phyloP scores from a whole-genome alignment of 495 filamentous ascomycete species.

The Penicillium robsamsonii region DNA sequence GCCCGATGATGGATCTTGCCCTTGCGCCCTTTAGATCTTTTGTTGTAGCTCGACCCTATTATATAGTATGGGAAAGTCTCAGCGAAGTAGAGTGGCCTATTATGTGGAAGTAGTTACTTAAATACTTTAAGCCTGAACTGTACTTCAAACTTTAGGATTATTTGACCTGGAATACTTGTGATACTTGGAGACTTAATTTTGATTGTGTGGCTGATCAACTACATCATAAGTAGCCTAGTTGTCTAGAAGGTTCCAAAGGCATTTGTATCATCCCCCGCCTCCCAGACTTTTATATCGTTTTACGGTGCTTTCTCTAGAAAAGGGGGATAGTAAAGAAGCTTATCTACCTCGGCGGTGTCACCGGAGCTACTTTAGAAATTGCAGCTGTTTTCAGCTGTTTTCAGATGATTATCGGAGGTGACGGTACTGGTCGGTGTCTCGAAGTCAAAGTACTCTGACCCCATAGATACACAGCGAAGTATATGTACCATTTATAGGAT shows the following conservation, averaged over 20 bases:
- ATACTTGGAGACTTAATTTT: background rate
- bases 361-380: background rate
- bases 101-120: background rate
- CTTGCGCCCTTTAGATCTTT: too few relatives aligned
- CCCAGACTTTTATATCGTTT: background rate
- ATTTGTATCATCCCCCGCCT: background rate
- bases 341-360: background rate
- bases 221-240: background rate
- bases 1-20: too few relatives aligned
- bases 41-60: too few relatives aligned
- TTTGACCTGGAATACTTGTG: background rate
- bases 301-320: background rate
- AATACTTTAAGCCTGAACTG: background rate
- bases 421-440: background rate
- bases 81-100: too few relatives aligned
- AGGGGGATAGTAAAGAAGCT: background rate
- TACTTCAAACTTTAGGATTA: background rate
- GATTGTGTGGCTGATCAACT: background rate
- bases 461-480: background rate
- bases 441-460: background rate
- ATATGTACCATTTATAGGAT: background rate
- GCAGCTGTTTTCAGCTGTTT: background rate
- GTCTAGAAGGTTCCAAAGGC: background rate
- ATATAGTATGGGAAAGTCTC: too few relatives aligned
- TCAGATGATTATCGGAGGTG: background rate